phyloP scores from a whole-genome alignment of 768 basidiomycete species.

The Mrakia blollopis region DNA sequence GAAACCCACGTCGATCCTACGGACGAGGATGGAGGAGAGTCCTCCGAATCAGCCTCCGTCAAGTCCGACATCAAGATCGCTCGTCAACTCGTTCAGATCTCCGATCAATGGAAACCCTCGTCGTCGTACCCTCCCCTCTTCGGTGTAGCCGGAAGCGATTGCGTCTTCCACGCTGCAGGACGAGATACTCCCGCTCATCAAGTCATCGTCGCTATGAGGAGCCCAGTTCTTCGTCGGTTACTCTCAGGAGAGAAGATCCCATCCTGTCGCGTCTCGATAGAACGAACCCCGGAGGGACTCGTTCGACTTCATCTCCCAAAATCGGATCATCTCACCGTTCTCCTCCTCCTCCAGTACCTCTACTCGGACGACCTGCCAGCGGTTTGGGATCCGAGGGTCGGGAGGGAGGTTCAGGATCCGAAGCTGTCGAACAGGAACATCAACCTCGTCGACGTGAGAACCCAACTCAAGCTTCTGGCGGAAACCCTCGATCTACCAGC shows the following conservation, averaged over 20 bases:
- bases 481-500: slow-evolving; percentile 56
- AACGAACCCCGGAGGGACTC: slow-evolving; percentile 38
- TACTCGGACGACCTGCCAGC: slow-evolving; percentile 80
- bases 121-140: slow-evolving; percentile 33
- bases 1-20: slow-evolving; percentile 16
- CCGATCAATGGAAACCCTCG: slow-evolving; percentile 38
- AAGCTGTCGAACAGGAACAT: slow-evolving; percentile 44
- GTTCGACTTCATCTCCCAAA: slow-evolving; percentile 47
- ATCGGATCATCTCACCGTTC: slow-evolving; percentile 60
- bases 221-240: slow-evolving; percentile 48
- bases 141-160: slow-evolving; percentile 35
- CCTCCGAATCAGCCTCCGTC: slow-evolving; percentile 42
- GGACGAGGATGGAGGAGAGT: slow-evolving; percentile 46
- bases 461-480: slow-evolving; percentile 60
- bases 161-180: slow-evolving; percentile 32
- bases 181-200: slow-evolving; percentile 58
- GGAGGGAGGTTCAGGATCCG: slow-evolving; percentile 47
- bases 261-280: slow-evolving; percentile 35
- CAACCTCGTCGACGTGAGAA: slow-evolving; percentile 53
- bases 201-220: slow-evolving; percentile 62
- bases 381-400: slow-evolving; percentile 74
- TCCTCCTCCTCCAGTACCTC: slow-evolving; percentile 76
- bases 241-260: slow-evolving; percentile 39
- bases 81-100: slow-evolving; percentile 39
- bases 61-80: slow-evolving; percentile 40